Conservation (phyloP, 2,329 filamentous ascomycete species). For the Talaromyces verruculosus region DNA sequence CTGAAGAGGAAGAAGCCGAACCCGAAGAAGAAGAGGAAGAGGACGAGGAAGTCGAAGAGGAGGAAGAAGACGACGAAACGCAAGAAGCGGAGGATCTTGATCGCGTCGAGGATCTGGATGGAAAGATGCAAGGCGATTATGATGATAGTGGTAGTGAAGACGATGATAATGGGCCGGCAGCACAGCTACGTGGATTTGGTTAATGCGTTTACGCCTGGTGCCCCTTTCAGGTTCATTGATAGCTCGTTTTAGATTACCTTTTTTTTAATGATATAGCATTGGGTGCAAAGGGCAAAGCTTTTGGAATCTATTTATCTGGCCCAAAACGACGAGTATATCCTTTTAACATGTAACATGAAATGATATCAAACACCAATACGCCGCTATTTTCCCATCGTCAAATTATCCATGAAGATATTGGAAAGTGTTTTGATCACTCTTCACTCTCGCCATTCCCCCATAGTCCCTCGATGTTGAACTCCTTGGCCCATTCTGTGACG, state of each 20-base stretch:
- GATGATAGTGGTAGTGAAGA: slow-evolving; percentile 22
- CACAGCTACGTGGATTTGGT: slow-evolving; percentile 22
- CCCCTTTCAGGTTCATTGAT: neutral
- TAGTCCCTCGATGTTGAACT: slow-evolving; percentile 91
- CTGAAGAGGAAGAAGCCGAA: slow-evolving; percentile 22
- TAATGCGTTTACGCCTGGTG: neutral
- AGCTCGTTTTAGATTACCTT: neutral
- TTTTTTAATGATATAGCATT: slow-evolving; percentile 9
- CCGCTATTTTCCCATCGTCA: slow-evolving; percentile 6
- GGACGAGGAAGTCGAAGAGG: slow-evolving; percentile 27
- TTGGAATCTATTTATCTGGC: slow-evolving; percentile 6
- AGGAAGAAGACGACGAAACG: slow-evolving; percentile 27
- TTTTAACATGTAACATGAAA: slow-evolving; percentile 2
- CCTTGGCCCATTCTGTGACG: slow-evolving; percentile 87
- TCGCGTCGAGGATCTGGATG: slow-evolving; percentile 41
- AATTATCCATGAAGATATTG: neutral
- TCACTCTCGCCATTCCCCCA: slow-evolving; percentile 67
- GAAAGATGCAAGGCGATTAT: slow-evolving; percentile 21
- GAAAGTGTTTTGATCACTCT: slow-evolving; percentile 29
- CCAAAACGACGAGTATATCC: slow-evolving; percentile 9
- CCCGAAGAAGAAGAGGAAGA: slow-evolving; percentile 20
- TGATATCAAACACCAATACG: slow-evolving; percentile 8
- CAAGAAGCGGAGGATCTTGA: slow-evolving; percentile 37
- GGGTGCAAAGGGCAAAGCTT: neutral
- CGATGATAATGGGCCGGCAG: slow-evolving; percentile 23